Evolutionary conservation across 768 basidiomycete species (phyloP).

Genomic region (Sporobolomyces pararoseus): DNA sequence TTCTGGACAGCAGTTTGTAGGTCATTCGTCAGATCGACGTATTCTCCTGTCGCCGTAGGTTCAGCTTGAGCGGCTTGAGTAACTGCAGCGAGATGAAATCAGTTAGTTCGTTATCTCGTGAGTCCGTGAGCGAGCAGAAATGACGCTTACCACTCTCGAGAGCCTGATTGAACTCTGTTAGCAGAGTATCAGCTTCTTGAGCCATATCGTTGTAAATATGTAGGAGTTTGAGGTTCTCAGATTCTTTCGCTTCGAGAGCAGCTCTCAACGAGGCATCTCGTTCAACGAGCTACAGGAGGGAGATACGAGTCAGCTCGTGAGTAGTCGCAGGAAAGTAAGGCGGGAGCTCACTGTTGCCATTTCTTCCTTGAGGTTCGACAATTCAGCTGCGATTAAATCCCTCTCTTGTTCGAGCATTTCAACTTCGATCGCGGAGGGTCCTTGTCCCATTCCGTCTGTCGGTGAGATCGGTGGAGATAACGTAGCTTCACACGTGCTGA

Average conservation of each 20-base stretch:
- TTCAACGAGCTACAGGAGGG: conserved; percentile 12
- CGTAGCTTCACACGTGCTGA: conserved; percentile 4
- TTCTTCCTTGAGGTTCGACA: conserved; percentile 19
- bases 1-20: neutral
- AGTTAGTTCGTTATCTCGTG: too few relatives aligned
- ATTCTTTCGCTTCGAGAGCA: conserved; percentile 2
- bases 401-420: conserved; percentile 36
- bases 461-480: neutral
- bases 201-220: conserved; percentile 28
- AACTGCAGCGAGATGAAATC: neutral
- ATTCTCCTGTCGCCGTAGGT: conserved; percentile 22
- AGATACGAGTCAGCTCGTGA: neutral
- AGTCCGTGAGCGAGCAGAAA: neutral
- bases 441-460: neutral
- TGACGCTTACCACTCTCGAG: conserved; percentile 20
- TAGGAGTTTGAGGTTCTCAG: conserved; percentile 16
- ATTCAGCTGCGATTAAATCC: conserved; percentile 27
- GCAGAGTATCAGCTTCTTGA: conserved; percentile 17
- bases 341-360: neutral
- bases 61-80: conserved; percentile 25
- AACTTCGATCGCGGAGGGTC: conserved; percentile 10
- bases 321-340: neutral
- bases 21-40: conserved; percentile 24
- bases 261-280: neutral
- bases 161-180: conserved; percentile 17